phyloP scores from a whole-genome alignment of 1,139 yeast species.

The Sugiyamaella neomexicana region DNA sequence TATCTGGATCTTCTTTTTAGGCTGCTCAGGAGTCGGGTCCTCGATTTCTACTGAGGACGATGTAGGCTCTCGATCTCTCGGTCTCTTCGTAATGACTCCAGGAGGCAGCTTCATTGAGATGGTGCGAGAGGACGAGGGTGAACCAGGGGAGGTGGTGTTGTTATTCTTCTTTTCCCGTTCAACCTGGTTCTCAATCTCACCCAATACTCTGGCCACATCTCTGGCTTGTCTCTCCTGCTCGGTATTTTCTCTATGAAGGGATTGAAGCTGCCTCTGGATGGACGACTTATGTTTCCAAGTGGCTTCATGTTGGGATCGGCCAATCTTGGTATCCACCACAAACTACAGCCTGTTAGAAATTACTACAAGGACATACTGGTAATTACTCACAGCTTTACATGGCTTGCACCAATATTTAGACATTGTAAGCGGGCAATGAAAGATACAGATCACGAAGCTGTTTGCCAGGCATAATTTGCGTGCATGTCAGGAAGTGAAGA shows the following conservation, averaged over 20 bases:
- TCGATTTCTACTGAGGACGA: slow-evolving; percentile 1
- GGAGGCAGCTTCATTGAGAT: background rate
- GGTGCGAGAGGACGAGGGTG: background rate
- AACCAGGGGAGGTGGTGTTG: background rate
- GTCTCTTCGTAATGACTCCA: background rate
- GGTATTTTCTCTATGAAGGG: slow-evolving; percentile 40
- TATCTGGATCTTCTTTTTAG: slow-evolving; percentile 7
- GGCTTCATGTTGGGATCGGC: slow-evolving; percentile 44
- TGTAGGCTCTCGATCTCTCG: background rate
- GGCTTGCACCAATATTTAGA: slow-evolving; percentile 48
- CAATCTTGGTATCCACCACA: slow-evolving; percentile 46
- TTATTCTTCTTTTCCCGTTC: slow-evolving; percentile 1
- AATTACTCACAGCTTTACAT: slow-evolving; percentile 44
- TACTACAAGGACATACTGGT: background rate
- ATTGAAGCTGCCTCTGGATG: slow-evolving; percentile 36
- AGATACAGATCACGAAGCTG: background rate
- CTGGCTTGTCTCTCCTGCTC: slow-evolving; percentile 32
- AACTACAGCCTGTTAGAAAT: slow-evolving; percentile 36
- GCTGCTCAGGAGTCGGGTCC: slow-evolving; percentile 20
- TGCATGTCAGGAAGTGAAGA: background rate
- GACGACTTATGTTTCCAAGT: slow-evolving; percentile 42
- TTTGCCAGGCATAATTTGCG: too few species aligned
- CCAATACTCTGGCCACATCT: slow-evolving; percentile 31
- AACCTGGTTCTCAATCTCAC: slow-evolving; percentile 28
- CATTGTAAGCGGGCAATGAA: slow-evolving; percentile 30